Base-by-base conservation (phyloP, 148 eudicot species). In the Gaultheria prostrata region DNA sequence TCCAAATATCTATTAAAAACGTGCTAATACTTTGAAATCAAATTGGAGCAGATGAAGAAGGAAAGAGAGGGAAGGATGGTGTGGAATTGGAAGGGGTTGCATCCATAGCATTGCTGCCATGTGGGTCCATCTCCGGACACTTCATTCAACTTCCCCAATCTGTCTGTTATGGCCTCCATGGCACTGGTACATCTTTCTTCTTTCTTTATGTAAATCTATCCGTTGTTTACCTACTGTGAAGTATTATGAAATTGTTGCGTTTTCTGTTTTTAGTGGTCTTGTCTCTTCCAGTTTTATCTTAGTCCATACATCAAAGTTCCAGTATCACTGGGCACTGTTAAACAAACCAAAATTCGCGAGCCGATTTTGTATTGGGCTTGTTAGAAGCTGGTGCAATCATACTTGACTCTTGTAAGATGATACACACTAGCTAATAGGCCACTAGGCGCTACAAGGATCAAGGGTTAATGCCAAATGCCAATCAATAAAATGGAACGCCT, bases 71-170 rank as follows among this genome's bases (percentile, higher is more conserved):
- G 75, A 79, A 67, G 83, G 67, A 24, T 71, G 82, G 79, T 80
- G 87, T 84, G 65, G 89, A 87, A 75, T 91, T 92, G 98, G 93
- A 91, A 89, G 99, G 99, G 45, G 89, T 97, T 71, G 98, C 98
- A 21, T 97, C 99, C 73, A 92, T 97, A 85, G 99, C 95, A 71
- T 75, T 97, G 67, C 82, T 97, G 51, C 93, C 97, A 54, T 83
- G 80, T 84, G 99, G 99, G 75, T 94, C 96, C 33, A 88, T 97
- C 82, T 97, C 99, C 30, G 99, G 99, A 8, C 98, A 97, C 87
- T 95, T 97, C 88, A 92, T 97, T 83, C 98, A 88, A 54, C 95
- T 97, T 84, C 96, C 99, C 39, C 85, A 91, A 50, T 91, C 97
- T 80, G 87, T 92, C 72, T 97, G 99, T 89, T 97, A 88, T 83